A percentile compares a stretch with the other conserved stretches of the same genome.
These are phyloP conservation scores for Aspergillus saccharolyticus DNA, from an alignment of 495 filamentous ascomycete genomes.

Conservation along the genomic window DNA sequence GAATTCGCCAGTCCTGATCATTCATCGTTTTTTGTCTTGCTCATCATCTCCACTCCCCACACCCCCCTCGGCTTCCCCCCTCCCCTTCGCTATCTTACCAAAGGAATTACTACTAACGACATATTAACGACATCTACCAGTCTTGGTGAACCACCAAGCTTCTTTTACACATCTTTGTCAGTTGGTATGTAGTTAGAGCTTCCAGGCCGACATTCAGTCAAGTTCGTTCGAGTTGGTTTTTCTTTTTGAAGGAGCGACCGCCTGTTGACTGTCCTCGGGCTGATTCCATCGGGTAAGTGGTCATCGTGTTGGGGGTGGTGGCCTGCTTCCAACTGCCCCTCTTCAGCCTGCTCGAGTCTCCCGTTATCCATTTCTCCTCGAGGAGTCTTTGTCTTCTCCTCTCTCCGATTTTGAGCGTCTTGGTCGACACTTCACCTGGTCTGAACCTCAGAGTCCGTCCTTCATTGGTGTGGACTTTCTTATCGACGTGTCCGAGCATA, in stretches of 20 bases:
- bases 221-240: too few species aligned
- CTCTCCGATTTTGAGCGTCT: not conserved
- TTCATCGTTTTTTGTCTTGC: not conserved
- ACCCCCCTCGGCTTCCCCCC: conserved; percentile 3
- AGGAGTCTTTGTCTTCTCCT: not conserved
- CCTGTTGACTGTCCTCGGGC: conserved; percentile 16
- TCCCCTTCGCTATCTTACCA: conserved; percentile 2
- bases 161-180: not conserved
- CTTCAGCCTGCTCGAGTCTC: conserved; percentile 19
- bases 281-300: conserved; percentile 13
- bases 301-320: not conserved
- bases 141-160: too few species aligned
- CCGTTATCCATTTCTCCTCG: conserved; percentile 1
- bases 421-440: too few species aligned
- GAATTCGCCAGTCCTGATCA: too few species aligned
- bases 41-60: not conserved
- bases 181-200: not conserved
- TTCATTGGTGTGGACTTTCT: too few species aligned
- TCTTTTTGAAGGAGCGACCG: conserved; percentile 8
- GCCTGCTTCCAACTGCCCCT: conserved; percentile 16
- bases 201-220: too few species aligned
- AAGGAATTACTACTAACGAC: too few species aligned
- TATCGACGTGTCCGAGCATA: too few species aligned
- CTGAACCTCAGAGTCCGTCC: too few species aligned
- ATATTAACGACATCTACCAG: too few species aligned